A percentile compares a stretch with the other conserved stretches of the same genome.
phyloP scores from a whole-genome alignment of 495 filamentous ascomycete species.

The Annulohypoxylon moriforme region DNA sequence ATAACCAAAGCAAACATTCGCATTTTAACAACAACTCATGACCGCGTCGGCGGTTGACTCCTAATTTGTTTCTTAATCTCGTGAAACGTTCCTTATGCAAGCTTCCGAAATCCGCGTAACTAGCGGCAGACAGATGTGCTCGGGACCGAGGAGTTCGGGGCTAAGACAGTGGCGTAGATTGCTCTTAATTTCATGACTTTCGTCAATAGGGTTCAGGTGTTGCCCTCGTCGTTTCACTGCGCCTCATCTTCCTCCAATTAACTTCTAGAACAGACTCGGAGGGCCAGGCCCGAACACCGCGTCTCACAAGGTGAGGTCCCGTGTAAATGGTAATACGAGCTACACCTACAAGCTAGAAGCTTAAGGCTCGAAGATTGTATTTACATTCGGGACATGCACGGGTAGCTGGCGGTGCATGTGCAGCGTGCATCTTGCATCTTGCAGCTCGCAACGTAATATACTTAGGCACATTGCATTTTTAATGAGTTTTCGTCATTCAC shows the following conservation, averaged over 20 bases:
- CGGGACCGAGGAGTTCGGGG: constrained; percentile 3
- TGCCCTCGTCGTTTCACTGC: not conserved
- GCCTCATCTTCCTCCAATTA: not conserved
- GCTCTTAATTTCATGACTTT: not conserved
- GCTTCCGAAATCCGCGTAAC: not conserved
- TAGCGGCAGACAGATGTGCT: not conserved
- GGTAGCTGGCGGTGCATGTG: not conserved
- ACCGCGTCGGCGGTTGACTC: not conserved
- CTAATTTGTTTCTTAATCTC: constrained; percentile 2
- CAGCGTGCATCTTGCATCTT: not conserved
- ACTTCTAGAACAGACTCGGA: not conserved
- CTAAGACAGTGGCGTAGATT: constrained; percentile 7
- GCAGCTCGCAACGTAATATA: not conserved
- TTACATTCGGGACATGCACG: not conserved
- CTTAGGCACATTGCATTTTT: not conserved
- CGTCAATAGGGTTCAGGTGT: not conserved
- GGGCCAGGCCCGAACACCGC: not conserved
- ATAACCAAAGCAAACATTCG: constrained; percentile 11
- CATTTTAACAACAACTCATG: not conserved
- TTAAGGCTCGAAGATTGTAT: constrained; percentile 20
- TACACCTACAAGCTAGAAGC: not conserved
- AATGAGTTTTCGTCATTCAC: not conserved
- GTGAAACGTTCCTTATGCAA: constrained; percentile 16
- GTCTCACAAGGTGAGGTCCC: not conserved
- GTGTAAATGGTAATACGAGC: constrained; percentile 8